Percentiles rank a stretch among this genome's conserved stretches.
Conservation (phyloP, 2,329 filamentous ascomycete genomes). For the Penicillium sp. region DNA sequence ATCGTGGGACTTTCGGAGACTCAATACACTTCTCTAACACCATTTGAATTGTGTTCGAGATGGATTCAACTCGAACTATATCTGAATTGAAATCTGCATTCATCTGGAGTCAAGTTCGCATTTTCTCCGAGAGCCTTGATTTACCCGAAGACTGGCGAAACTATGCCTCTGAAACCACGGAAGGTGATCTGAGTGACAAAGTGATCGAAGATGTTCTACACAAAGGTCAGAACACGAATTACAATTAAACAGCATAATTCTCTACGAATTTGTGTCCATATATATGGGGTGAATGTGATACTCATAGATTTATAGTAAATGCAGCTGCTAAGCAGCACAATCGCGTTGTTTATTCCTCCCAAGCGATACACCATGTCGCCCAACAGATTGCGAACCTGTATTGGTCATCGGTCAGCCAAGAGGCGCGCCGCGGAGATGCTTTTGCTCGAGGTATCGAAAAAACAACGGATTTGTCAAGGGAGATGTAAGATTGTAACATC, state of each 20-base stretch:
- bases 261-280: no score
- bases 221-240: constrained; percentile 41
- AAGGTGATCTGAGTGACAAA: constrained; percentile 48
- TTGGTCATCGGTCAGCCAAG: constrained; percentile 49
- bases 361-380: constrained; percentile 55
- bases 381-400: constrained; percentile 56
- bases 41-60: constrained; percentile 11
- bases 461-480: constrained; percentile 39
- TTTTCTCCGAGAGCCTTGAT: constrained; percentile 49
- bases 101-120: constrained; percentile 51
- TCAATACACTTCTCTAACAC: constrained; percentile 2
- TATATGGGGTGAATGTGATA: background rate
- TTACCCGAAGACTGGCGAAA: constrained; percentile 49
- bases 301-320: constrained; percentile 45
- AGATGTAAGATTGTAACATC: constrained; percentile 28
- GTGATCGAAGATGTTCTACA: constrained; percentile 50
- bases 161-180: constrained; percentile 40
- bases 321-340: constrained; percentile 52
- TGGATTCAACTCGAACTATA: constrained; percentile 46
- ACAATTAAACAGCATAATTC: background rate
- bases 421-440: constrained; percentile 23
- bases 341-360: constrained; percentile 52
- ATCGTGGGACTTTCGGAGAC: constrained; percentile 13
- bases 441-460: constrained; percentile 35
- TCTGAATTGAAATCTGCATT: constrained; percentile 52